Evolutionary conservation across 495 filamentous ascomycete species (phyloP), one percentile per base, ranked within the genome.

Genomic region (Penicillium canescens): DNA sequence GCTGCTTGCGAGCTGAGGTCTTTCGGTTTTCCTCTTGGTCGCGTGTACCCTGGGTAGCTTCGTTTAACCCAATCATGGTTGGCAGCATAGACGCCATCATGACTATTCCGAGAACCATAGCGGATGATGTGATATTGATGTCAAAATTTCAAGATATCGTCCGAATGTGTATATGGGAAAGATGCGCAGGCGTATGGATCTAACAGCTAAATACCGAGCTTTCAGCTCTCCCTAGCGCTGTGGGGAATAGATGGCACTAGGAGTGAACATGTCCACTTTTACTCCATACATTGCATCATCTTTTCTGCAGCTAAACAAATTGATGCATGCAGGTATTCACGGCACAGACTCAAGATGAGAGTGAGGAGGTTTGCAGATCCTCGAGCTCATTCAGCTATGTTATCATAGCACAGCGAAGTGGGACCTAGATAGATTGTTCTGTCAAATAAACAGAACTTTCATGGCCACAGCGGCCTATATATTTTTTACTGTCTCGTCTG

Each of bases 51-150:
- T 64, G 52, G 14, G 55, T 56, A 10, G 66, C 62, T 46, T 69
- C 63, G 42, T 64, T 69, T 7, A 69, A 44, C 2, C 66, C 63
- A 24, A 60, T 60, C 53, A 67, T 63, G 16, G 63, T 69, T 7
- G 66, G 66, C 52, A 69, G 21, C 66, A 67, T 67, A n/a, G 63
- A 48, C 21, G 61, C 50, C 56, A 69, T 69, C 63, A 69, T 69
- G 31, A 41, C 59, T 35, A 67, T 33, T 3, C 66, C 63, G 6
- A 69, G 20, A 1, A 69, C 63, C 63, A 69, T 67, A 3, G 50
- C 57, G 43, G 33, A 43, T 16, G 23, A 12, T 18, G 12, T 21
- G 12, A 33, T 28, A 11, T 6, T 5, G 20, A 43, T 11, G 10
- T 14, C n/a, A 28, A 43, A 43, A 43, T 28, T 18, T 39, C 50